Percentiles rank a stretch among this genome's conserved stretches.
Evolutionary conservation across 345 rosid genomes (phyloP).

Genomic region (Carallia brachiata): DNA sequence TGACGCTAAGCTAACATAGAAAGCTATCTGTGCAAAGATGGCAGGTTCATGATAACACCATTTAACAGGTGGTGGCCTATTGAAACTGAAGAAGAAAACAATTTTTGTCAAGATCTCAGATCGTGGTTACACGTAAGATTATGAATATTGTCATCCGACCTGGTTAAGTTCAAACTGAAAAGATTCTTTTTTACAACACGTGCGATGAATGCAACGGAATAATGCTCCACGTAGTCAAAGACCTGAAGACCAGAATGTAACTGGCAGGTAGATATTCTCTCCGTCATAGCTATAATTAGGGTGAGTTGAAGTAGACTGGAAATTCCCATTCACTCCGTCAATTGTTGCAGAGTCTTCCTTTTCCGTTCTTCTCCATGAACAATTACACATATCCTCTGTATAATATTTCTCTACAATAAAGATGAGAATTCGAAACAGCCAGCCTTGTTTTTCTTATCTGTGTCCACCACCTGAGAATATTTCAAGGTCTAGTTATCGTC

Average conservation of each 20-base stretch:
- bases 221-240: constrained; percentile 21
- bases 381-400: neutral
- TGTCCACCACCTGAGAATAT: constrained; percentile 2
- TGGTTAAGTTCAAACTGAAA: neutral
- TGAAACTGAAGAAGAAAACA: neutral
- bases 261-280: constrained; percentile 11
- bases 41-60: neutral
- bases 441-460: constrained; percentile 19
- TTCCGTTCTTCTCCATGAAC: constrained; percentile 2
- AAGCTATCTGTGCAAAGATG: neutral
- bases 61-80: neutral
- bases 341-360: neutral
- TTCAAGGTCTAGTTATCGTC: neutral
- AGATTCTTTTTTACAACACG: constrained; percentile 16
- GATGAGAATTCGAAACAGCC: constrained; percentile 34
- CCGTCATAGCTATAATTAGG: neutral
- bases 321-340: neutral
- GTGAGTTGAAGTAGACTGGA: neutral
- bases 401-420: neutral
- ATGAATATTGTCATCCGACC: constrained; percentile 3
- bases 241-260: constrained; percentile 13
- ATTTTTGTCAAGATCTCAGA: constrained; percentile 1
- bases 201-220: constrained; percentile 22
- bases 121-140: neutral
- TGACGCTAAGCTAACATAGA: neutral